A percentile compares a stretch with the other conserved stretches of the same genome.
Evolutionary conservation across 306 rosid genomes (phyloP).

Genomic region (Cicer chorassanicum): DNA sequence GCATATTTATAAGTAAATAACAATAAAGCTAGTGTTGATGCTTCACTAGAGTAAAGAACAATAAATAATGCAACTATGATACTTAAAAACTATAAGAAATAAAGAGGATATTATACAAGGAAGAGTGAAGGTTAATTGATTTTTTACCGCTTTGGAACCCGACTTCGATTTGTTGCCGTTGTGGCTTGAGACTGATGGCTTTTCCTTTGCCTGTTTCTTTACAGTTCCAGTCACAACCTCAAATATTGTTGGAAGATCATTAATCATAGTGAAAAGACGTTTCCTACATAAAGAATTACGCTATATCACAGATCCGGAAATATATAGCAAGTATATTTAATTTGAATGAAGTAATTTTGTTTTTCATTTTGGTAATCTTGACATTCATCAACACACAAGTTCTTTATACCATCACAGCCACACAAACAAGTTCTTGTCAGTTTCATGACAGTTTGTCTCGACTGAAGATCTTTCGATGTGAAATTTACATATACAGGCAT

Average conservation of each 20-base stretch:
- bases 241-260: slow-evolving; percentile 70
- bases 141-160: slow-evolving; percentile 69
- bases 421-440: too few relatives aligned
- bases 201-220: slow-evolving; percentile 65
- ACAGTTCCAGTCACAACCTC: slow-evolving; percentile 62
- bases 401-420: background rate
- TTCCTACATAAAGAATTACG: slow-evolving; percentile 52
- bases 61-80: background rate
- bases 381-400: background rate
- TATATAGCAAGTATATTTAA: background rate
- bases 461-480: background rate
- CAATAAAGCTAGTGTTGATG: background rate
- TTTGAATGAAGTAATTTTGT: slow-evolving; percentile 1
- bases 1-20: slow-evolving; percentile 15
- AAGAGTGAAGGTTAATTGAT: background rate
- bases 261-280: slow-evolving; percentile 67
- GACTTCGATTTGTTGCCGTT: slow-evolving; percentile 69
- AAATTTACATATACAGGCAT: background rate
- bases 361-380: background rate
- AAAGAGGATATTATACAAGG: background rate
- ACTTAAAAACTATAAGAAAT: background rate
- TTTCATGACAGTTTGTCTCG: background rate
- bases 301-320: background rate
- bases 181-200: slow-evolving; percentile 59
- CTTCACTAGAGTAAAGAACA: slow-evolving; percentile 6